Evolutionary conservation across 1,139 yeast genomes (phyloP), one percentile per base, ranked within the genome.

Genomic region (Magnusiomyces starmeri): DNA sequence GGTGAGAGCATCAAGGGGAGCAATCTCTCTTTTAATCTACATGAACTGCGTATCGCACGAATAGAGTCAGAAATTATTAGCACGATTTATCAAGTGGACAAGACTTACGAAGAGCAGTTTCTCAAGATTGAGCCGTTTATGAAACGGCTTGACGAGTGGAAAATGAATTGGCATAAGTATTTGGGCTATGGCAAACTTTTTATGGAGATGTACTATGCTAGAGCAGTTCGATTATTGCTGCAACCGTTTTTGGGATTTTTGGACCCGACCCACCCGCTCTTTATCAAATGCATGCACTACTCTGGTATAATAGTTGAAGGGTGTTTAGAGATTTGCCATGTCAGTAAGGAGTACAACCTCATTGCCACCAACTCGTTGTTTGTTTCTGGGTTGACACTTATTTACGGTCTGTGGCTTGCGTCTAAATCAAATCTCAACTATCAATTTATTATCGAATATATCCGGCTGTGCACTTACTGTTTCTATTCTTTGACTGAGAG

Each of bases 251-350:
- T 89, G 64, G 99, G 99, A 51, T 89, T 97, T 3, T 97, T 89
- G 45, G 97, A 94, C 62, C 98, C 98, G 42, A 75, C 90, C 24
- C 83, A 94, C 43, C 94, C 88, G 50, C 84, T 92, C 63, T 84
- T 88, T 62, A 75, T 45, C 24, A 37, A 42, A 7, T 45, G 48
- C 21, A 45, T 45, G 48, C 21, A 42, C 6, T 42, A 45, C 8
- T 21, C 42, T 14, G 48, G 42, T 14, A 27, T 34, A 14, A 34
- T 45, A 22, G 42, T 24, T 21, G 42, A 45, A 22, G 48, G 48
- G 3, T 22, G 32, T 22, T 20, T 42, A 14, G 48, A 45, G 24
- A 45, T 45, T 18, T 45, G 22, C 20, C 41, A 34, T 9, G 18
- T 34, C 22, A 34, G 32, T 22, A 34, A 45, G 9, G 48, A 32